Percentiles rank a stretch among this genome's conserved stretches.
Conservation (phyloP, 306 rosid genomes). For the Urtica urens region DNA sequence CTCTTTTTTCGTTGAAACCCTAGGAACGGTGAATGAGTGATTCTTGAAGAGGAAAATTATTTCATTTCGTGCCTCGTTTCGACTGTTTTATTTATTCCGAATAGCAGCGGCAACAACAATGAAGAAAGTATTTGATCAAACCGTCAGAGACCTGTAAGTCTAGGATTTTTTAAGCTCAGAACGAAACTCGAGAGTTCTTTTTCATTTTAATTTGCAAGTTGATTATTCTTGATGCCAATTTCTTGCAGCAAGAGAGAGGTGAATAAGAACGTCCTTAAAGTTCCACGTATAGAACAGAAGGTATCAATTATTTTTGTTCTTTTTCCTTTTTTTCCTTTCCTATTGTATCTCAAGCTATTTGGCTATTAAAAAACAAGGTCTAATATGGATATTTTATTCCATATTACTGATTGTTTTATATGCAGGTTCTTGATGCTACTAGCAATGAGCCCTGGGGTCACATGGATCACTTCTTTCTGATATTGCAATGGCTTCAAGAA, state of each 20-base stretch:
- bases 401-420: too few relatives aligned
- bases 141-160: slow-evolving; percentile 92
- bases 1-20: too few relatives aligned
- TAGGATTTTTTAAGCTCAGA: too few relatives aligned
- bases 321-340: too few relatives aligned
- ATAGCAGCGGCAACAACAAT: too few relatives aligned
- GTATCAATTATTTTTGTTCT: slow-evolving; percentile 26
- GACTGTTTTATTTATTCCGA: not conserved
- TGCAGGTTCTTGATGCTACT: too few relatives aligned
- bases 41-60: too few relatives aligned
- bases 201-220: slow-evolving; percentile 4
- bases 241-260: slow-evolving; percentile 88
- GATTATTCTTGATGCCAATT: not conserved
- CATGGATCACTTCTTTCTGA: slow-evolving; percentile 97
- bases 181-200: too few relatives aligned
- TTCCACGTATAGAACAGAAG: slow-evolving; percentile 97
- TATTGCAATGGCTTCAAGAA: slow-evolving; percentile 81
- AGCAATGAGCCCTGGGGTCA: slow-evolving; percentile 99
- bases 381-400: not conserved
- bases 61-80: not conserved
- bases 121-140: slow-evolving; percentile 95
- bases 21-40: too few relatives aligned
- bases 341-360: not conserved
- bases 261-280: slow-evolving; percentile 89
- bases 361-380: not conserved